Evolutionary conservation across 345 rosid genomes (phyloP).

Genomic region (Salix exigua): DNA sequence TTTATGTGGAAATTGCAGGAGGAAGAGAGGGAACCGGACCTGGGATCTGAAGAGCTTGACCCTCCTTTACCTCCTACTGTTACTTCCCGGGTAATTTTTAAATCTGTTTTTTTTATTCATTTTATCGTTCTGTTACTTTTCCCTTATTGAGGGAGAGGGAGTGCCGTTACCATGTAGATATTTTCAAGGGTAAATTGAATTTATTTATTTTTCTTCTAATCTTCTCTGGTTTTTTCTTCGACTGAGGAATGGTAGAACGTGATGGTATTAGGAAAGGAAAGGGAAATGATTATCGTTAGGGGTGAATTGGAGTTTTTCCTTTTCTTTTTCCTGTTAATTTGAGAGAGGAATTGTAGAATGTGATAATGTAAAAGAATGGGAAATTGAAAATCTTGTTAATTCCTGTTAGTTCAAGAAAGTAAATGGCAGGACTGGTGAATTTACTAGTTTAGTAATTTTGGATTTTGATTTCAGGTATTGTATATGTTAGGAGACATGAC

Average conservation of each 20-base stretch:
- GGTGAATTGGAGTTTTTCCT: not conserved
- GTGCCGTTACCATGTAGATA: not conserved
- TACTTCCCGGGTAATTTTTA: slow-evolving; percentile 73
- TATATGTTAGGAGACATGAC: slow-evolving; percentile 98
- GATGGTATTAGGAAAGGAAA: not conserved
- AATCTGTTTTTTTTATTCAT: not conserved
- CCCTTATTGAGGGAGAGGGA: not conserved
- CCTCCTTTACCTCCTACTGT: slow-evolving; percentile 77
- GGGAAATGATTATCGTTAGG: not conserved
- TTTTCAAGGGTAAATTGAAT: not conserved
- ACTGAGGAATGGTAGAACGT: not conserved
- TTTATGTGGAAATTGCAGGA: slow-evolving; percentile 41
- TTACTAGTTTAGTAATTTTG: not conserved
- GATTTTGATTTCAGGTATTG: slow-evolving; percentile 57
- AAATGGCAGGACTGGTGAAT: not conserved
- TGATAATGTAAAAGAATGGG: not conserved
- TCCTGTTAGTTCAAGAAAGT: not conserved
- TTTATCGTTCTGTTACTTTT: not conserved
- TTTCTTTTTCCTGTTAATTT: not conserved
- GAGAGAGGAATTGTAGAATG: not conserved
- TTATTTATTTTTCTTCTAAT: not conserved
- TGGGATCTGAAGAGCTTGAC: slow-evolving; percentile 59
- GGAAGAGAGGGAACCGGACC: slow-evolving; percentile 50
- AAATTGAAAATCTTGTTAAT: not conserved
- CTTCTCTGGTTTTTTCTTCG: not conserved